A percentile compares a stretch with the other conserved stretches of the same genome.
Evolutionary conservation across 2,329 filamentous ascomycete species (phyloP).

Genomic region (Cladobotryum protrusum): DNA sequence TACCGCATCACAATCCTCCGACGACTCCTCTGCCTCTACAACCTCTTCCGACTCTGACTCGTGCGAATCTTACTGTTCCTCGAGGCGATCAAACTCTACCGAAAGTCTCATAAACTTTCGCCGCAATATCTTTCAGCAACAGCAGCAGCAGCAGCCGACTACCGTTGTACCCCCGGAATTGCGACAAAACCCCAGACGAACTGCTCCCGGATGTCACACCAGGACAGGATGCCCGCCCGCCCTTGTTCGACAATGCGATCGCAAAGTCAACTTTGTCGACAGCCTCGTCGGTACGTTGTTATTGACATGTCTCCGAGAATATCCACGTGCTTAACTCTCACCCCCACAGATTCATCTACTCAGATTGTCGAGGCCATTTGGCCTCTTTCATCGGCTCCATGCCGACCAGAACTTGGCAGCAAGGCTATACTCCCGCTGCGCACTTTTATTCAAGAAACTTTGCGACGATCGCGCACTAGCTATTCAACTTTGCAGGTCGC

Average conservation of each 20-base stretch:
- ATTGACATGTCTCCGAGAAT: constrained; percentile 14
- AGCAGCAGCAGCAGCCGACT: constrained; percentile 2
- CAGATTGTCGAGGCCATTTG: constrained; percentile 97
- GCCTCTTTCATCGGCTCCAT: constrained; percentile 79
- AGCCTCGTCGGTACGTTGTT: constrained; percentile 87
- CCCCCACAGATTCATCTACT: constrained; percentile 76
- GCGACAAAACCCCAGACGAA: constrained; percentile 58
- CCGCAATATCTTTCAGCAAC: constrained; percentile 19
- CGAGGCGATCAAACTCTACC: constrained; percentile 18
- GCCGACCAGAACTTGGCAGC: constrained; percentile 63
- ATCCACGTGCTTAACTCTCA: constrained; percentile 28
- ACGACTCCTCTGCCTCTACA: constrained; percentile 59
- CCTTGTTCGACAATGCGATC: constrained; percentile 79
- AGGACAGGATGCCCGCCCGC: constrained; percentile 62
- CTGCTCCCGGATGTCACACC: constrained; percentile 46
- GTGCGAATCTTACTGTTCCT: constrained; percentile 38
- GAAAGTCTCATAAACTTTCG: constrained; percentile 20
- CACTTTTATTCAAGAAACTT: constrained; percentile 95
- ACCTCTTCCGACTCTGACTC: constrained; percentile 51
- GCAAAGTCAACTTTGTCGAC: constrained; percentile 93
- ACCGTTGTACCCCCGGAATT: constrained; percentile 50
- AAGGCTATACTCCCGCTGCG: constrained; percentile 82
- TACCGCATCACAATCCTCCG: constrained; percentile 61
- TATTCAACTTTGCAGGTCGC: constrained; percentile 97
- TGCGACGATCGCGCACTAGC: constrained; percentile 89